These are phyloP conservation scores for Gigaspora rosea DNA, from an alignment of 192 early-diverging fungal species.

Conservation along the genomic window DNA sequence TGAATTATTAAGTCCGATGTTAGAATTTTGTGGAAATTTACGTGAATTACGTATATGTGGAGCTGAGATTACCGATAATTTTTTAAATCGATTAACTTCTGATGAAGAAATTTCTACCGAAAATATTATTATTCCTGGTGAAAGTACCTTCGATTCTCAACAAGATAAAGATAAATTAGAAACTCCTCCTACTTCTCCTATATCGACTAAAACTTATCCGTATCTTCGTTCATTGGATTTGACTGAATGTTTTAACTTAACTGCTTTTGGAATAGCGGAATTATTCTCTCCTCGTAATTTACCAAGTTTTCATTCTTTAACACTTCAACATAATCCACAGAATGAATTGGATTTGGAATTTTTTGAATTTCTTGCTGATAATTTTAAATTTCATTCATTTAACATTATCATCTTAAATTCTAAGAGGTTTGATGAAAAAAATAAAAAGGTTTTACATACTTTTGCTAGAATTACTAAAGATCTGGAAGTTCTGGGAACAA, in stretches of 20 bases:
- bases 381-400: not conserved
- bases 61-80: not conserved
- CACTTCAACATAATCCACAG: not conserved
- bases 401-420: not conserved
- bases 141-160: not conserved
- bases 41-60: not conserved
- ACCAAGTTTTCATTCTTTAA: not conserved
- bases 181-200: not conserved
- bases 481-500: not conserved
- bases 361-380: not conserved
- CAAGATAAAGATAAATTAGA: not conserved
- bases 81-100: not conserved
- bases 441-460: not conserved
- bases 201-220: not conserved
- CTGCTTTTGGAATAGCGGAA: slow-evolving; percentile 16
- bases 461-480: not conserved
- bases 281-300: slow-evolving; percentile 13
- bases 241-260: slow-evolving; percentile 7
- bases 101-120: not conserved
- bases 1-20: not conserved
- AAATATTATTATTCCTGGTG: not conserved
- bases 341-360: slow-evolving; percentile 5
- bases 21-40: not conserved
- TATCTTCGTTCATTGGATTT: not conserved
- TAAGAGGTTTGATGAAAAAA: not conserved